These are phyloP conservation scores for Fusarium odoratissimum DNA, from an alignment of 2,329 filamentous ascomycete species.

Conservation along the genomic window DNA sequence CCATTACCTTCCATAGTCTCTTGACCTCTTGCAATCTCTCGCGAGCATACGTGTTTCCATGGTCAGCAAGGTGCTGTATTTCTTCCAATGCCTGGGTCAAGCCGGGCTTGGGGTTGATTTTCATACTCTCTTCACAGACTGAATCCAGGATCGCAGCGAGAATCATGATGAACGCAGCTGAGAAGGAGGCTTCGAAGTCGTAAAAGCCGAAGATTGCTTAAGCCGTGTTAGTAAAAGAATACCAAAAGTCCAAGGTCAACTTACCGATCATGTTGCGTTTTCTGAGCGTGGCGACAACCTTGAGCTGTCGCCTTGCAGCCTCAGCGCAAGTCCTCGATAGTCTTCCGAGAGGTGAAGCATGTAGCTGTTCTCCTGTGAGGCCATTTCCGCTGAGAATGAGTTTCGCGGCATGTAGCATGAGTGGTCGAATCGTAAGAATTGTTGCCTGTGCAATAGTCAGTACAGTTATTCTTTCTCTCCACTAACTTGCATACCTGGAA, in stretches of 20 bases:
- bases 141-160: constrained; percentile 43
- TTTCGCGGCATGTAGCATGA: constrained; percentile 47
- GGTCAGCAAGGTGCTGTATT: constrained; percentile 45
- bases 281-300: constrained; percentile 45
- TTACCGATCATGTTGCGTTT: constrained; percentile 47
- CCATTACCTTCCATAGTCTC: constrained; percentile 42
- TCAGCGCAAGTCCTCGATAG: constrained; percentile 46
- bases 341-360: constrained; percentile 43
- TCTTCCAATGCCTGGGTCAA: constrained; percentile 44
- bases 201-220: constrained; percentile 44
- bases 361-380: constrained; percentile 36
- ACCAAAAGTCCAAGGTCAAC: accelerated
- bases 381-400: constrained; percentile 43
- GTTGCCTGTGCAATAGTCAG: constrained; percentile 41
- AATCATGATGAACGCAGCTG: constrained; percentile 46
- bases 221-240: background rate
- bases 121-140: constrained; percentile 40
- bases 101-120: constrained; percentile 42
- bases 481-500: constrained; percentile 41
- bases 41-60: constrained; percentile 43
- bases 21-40: constrained; percentile 43
- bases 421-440: constrained; percentile 46
- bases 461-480: accelerated
- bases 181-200: constrained; percentile 45
- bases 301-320: constrained; percentile 44